Evolutionary conservation across 2,329 filamentous ascomycete species (phyloP).

Genomic region (Ophiocordyceps camponoti-leonardi): DNA sequence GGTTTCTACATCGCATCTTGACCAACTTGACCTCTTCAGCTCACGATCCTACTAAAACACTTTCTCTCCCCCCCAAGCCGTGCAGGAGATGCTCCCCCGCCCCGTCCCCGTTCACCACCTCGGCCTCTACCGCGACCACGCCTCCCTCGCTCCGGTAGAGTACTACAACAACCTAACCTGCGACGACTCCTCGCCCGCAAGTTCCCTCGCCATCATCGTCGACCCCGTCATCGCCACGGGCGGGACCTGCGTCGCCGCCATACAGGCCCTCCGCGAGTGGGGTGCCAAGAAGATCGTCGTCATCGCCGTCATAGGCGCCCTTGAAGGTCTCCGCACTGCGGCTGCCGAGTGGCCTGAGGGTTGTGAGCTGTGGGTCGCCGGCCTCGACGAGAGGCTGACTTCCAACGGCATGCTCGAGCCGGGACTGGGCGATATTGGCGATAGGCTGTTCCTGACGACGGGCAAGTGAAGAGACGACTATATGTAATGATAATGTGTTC

Average conservation of each 20-base stretch:
- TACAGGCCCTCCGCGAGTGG: slow-evolving; percentile 81
- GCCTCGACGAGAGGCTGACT: slow-evolving; percentile 57
- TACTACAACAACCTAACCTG: slow-evolving; percentile 96
- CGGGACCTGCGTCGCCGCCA: slow-evolving; percentile 74
- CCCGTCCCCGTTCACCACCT: slow-evolving; percentile 82
- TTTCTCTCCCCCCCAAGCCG: slow-evolving; percentile 27
- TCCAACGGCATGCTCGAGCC: slow-evolving; percentile 79
- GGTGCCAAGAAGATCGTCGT: slow-evolving; percentile 70
- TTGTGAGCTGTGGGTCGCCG: slow-evolving; percentile 69
- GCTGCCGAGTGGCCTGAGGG: slow-evolving; percentile 63
- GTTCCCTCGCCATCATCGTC: slow-evolving; percentile 59
- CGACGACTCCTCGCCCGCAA: slow-evolving; percentile 29
- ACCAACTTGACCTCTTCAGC: too few relatives aligned
- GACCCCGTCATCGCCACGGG: slow-evolving; percentile 92
- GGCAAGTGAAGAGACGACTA: too few relatives aligned
- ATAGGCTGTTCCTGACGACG: slow-evolving; percentile 68
- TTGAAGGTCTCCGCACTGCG: slow-evolving; percentile 51
- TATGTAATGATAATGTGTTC: neutral
- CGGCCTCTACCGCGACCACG: slow-evolving; percentile 81
- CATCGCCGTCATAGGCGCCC: slow-evolving; percentile 56
- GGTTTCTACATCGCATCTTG: slow-evolving; percentile 33
- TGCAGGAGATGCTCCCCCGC: slow-evolving; percentile 65
- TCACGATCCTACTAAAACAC: too few relatives aligned
- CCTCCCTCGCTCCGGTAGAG: slow-evolving; percentile 75
- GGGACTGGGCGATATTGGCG: slow-evolving; percentile 78